These are phyloP conservation scores for Mucor lusitanicus DNA, from an alignment of 371 early-diverging fungal species.

Conservation along the genomic window DNA sequence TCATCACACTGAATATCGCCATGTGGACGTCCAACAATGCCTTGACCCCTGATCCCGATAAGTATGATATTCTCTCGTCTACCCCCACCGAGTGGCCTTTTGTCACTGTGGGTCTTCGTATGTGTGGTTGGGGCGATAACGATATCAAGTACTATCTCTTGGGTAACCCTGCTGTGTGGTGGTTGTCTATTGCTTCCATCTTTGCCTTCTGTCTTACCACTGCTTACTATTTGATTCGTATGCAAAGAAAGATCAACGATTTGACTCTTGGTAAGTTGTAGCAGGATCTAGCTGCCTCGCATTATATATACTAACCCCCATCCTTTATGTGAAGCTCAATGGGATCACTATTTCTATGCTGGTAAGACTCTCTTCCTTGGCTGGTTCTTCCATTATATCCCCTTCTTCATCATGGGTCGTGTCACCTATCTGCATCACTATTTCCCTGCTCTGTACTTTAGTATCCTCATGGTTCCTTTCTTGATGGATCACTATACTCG, in stretches of 20 bases:
- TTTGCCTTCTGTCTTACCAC: constrained; percentile 48
- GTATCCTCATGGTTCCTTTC: constrained; percentile 74
- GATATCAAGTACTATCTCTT: constrained; percentile 92
- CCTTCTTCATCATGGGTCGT: constrained; percentile 98
- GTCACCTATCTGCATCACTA: constrained; percentile 99
- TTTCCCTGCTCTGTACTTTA: constrained; percentile 97
- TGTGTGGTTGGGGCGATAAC: constrained; percentile 96
- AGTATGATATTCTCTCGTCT: constrained; percentile 90
- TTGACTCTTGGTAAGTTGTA: constrained; percentile 43
- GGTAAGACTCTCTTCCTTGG: constrained; percentile 80
- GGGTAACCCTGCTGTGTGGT: constrained; percentile 98
- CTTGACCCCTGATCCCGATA: constrained; percentile 94
- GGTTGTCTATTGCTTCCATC: constrained; percentile 78
- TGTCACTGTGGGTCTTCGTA: constrained; percentile 89
- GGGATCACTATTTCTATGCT: constrained; percentile 74
- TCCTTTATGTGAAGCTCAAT: constrained; percentile 63
- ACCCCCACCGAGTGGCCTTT: constrained; percentile 96
- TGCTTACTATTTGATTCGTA: constrained; percentile 64
- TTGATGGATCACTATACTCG: constrained; percentile 72
- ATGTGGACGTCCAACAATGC: constrained; percentile 99
- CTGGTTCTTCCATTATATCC: constrained; percentile 96
- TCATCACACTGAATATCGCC: constrained; percentile 93
- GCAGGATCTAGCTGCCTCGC: background rate
- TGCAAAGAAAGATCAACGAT: constrained; percentile 71
- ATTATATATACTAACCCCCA: background rate